Evolutionary conservation across 2,329 filamentous ascomycete species (phyloP).

Genomic region (Xylariaceae sp.): DNA sequence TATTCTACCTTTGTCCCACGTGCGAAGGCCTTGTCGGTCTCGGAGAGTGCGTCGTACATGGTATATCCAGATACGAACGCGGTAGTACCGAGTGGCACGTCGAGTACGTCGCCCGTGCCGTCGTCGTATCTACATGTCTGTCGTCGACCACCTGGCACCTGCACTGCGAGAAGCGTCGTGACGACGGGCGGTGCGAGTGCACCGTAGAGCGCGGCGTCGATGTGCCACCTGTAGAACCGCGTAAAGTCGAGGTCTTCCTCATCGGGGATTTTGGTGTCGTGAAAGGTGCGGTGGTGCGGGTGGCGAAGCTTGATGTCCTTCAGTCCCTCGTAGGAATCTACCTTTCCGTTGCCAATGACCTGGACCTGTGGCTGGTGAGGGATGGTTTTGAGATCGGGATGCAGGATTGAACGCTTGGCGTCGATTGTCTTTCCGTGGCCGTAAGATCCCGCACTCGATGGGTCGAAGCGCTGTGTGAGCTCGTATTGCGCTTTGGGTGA

Average conservation of each 20-base stretch:
- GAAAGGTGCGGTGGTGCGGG: constrained; percentile 75
- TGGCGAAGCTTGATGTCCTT: constrained; percentile 65
- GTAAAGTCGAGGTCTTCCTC: constrained; percentile 48
- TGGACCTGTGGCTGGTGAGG: constrained; percentile 77
- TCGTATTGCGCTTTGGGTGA: constrained; percentile 70
- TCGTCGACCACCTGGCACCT: constrained; percentile 61
- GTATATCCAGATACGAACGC: constrained; percentile 69
- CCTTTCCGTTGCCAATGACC: constrained; percentile 72
- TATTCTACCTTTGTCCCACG: constrained; percentile 68
- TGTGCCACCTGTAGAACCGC: constrained; percentile 74
- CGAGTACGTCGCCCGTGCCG: constrained; percentile 59
- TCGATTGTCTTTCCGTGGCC: constrained; percentile 75
- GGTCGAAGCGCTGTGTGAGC: constrained; percentile 71
- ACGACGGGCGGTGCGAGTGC: constrained; percentile 66
- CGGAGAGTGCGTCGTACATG: constrained; percentile 65
- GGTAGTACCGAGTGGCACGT: constrained; percentile 70
- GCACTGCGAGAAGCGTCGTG: constrained; percentile 70
- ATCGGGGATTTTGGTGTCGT: constrained; percentile 58
- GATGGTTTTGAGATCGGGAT: constrained; percentile 76
- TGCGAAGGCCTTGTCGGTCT: constrained; percentile 64
- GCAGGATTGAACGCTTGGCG: constrained; percentile 59
- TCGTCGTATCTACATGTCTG: constrained; percentile 73
- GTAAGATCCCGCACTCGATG: constrained; percentile 54
- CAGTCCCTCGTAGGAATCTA: constrained; percentile 67
- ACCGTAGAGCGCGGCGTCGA: constrained; percentile 72